Evolutionary conservation across 2,329 filamentous ascomycete species (phyloP), one percentile per base, ranked within the genome.

Genomic region (Chaetomium sp.): DNA sequence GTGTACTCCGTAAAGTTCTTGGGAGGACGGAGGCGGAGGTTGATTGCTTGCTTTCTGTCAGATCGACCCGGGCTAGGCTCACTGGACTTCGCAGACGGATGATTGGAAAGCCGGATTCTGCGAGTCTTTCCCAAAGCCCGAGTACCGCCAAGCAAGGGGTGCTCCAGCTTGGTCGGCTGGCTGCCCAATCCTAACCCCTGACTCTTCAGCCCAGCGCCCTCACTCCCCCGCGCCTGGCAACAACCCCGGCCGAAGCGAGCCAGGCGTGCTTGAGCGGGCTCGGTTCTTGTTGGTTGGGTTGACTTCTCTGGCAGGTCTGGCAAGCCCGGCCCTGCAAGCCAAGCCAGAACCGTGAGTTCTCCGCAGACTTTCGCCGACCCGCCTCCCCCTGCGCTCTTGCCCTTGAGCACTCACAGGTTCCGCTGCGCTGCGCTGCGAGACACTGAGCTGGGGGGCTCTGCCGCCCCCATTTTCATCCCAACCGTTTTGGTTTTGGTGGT

Each of bases 171-270:
- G 36, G 36, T 55, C 55, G 43, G 38, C 47, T 46, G 34, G 41
- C 41, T 19, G 41, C 44, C 58, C 58, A 55, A 58, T 56, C 56
- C 42, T 27, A 37, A 9, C 48, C n/a, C 40, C 46, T 42, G 11
- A 37, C 19, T 50, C 12, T 56, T 60, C 57, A 56, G 55, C 53
- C 54, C 54, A 14, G 53, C 48, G 48, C 35, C 42, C 50, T 53
- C 41, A 19, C 33, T 53, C 41, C 40, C n/a, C 19, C 19, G 19
- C 19, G 19, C 19, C 44, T 44, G 41, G 42, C 42, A 35, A 34
- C 35, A 8, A 27, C 14, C 47, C 9, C 41, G 5, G 11, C 4
- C 40, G 14, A 12, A 42, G 40, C 8, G 32, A 36, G 11, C 44
- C 32, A 11, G 44, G 4, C 8, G 10, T 12, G 8, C 19, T 6